These are phyloP conservation scores for Saccharum spontaneum DNA, from an alignment of 176 grass and related monocot species.

Conservation along the genomic window DNA sequence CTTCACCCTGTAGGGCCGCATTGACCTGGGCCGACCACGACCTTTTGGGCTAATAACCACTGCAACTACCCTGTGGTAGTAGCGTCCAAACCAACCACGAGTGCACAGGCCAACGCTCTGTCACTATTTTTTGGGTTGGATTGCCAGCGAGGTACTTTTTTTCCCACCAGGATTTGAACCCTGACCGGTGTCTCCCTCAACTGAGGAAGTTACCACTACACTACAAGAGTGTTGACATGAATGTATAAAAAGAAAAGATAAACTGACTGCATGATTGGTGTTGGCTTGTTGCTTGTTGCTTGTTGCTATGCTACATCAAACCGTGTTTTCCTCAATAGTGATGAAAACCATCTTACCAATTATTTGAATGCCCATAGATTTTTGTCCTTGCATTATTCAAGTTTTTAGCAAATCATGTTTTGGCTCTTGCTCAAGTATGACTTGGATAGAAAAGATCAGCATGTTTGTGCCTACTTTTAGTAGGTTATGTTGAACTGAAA, in stretches of 20 bases:
- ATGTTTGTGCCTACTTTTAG: not conserved
- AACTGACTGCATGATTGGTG: not conserved
- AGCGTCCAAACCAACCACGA: too few relatives aligned
- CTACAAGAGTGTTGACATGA: not conserved
- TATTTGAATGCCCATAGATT: not conserved
- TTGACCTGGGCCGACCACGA: too few relatives aligned
- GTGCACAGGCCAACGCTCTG: too few relatives aligned
- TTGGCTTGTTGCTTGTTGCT: not conserved
- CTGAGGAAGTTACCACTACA: not conserved
- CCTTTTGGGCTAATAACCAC: too few relatives aligned
- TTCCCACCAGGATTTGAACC: too few relatives aligned
- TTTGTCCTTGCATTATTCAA: not conserved
- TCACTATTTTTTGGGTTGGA: too few relatives aligned
- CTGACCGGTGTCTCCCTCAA: too few relatives aligned
- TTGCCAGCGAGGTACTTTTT: too few relatives aligned
- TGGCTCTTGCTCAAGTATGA: not conserved
- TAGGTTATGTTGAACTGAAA: not conserved
- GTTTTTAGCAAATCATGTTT: not conserved
- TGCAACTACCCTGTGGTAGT: too few relatives aligned
- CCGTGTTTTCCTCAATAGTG: not conserved
- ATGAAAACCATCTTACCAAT: not conserved
- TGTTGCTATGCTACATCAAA: not conserved
- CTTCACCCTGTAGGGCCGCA: too few relatives aligned
- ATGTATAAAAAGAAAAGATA: not conserved
- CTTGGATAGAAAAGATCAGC: not conserved